Conservation (phyloP, 2,329 filamentous ascomycete species). For the Botrytis medusae region DNA sequence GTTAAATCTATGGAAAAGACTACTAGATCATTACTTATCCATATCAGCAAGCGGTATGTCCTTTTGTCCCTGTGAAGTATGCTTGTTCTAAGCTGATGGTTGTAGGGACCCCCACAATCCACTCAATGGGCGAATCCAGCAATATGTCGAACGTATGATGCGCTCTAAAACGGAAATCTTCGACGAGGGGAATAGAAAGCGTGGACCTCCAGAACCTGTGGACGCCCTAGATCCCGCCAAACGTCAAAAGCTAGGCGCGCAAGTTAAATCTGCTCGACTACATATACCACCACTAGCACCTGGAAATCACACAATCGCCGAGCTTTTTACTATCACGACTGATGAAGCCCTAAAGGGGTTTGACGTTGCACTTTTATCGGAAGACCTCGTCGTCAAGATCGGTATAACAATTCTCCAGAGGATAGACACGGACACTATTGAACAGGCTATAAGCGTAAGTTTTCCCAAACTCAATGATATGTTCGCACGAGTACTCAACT, state of each 20-base stretch:
- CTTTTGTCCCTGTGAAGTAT: conserved; percentile 8
- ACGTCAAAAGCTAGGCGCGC: conserved; percentile 67
- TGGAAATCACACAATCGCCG: conserved; percentile 74
- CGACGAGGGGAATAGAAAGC: conserved; percentile 77
- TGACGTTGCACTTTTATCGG: conserved; percentile 76
- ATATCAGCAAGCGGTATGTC: conserved; percentile 73
- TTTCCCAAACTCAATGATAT: conserved; percentile 13
- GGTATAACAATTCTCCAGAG: conserved; percentile 74
- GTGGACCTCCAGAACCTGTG: conserved; percentile 67
- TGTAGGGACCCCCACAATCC: conserved; percentile 76
- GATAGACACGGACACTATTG: conserved; percentile 67
- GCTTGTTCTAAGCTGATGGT: conserved; percentile 32
- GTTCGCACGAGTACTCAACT: conserved; percentile 20
- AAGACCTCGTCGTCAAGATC: conserved; percentile 75
- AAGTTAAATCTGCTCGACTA: conserved; percentile 41
- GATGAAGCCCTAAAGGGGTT: conserved; percentile 75
- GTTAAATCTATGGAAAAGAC: conserved; percentile 96
- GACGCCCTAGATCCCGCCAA: conserved; percentile 77
- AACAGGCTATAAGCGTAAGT: conserved; percentile 71
- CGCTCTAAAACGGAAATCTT: conserved; percentile 75
- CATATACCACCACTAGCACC: conserved; percentile 66
- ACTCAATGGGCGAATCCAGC: conserved; percentile 74
- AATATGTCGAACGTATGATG: conserved; percentile 80
- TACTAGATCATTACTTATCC: conserved; percentile 76
- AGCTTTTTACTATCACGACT: conserved; percentile 81